phyloP scores from a whole-genome alignment of 176 grass and related monocot genomes.

The Rhynchospora tenuis region DNA sequence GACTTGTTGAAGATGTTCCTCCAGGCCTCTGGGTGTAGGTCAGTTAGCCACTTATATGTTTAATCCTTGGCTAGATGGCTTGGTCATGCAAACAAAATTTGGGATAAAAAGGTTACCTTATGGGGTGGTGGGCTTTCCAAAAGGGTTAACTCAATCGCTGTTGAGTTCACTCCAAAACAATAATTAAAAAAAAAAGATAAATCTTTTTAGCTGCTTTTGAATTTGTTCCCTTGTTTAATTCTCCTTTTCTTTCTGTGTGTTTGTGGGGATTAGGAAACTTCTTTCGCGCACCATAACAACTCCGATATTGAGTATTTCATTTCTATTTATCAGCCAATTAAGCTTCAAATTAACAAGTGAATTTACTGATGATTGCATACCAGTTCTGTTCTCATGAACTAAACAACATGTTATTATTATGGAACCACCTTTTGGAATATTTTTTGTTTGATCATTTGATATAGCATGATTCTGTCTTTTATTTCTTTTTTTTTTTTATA shows the following conservation, averaged over 20 bases:
- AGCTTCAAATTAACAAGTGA: background rate
- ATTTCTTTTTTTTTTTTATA: conserved; percentile 24
- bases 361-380: background rate
- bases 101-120: background rate
- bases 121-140: conserved; percentile 3
- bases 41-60: conserved; percentile 14
- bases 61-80: background rate
- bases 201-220: background rate
- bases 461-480: background rate
- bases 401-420: background rate
- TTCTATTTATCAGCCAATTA: background rate
- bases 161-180: conserved; percentile 3
- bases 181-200: conserved; percentile 1
- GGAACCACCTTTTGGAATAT: background rate
- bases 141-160: background rate
- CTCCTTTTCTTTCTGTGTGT: background rate
- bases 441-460: conserved; percentile 4
- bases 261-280: background rate
- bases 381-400: background rate
- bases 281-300: background rate
- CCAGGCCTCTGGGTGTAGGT: conserved; percentile 76
- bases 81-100: conserved; percentile 10
- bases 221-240: conserved; percentile 12
- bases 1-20: conserved; percentile 98
- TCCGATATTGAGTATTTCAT: background rate